Percentiles rank a stretch among this genome's conserved stretches.
Conservation (phyloP, 2,329 filamentous ascomycete species). For the Neopestalotiopsis sp. region DNA sequence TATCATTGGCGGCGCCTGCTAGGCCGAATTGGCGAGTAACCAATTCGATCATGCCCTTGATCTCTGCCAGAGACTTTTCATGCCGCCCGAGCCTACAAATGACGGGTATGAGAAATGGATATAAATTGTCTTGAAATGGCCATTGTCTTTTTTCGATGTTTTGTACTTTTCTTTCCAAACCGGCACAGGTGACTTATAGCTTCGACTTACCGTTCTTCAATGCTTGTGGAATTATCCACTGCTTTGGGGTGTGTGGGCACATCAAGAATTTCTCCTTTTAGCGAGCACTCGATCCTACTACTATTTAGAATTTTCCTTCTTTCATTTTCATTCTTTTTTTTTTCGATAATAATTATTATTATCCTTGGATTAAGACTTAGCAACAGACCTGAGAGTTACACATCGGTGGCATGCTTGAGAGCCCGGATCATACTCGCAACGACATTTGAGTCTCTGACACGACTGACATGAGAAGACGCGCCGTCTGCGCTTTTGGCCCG, state of each 20-base stretch:
- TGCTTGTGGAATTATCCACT: slow-evolving; percentile 19
- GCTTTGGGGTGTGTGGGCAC: slow-evolving; percentile 20
- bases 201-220: slow-evolving; percentile 21
- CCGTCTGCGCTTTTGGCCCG: slow-evolving; percentile 19
- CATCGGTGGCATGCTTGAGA: slow-evolving; percentile 24
- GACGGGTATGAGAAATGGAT: too few relatives aligned
- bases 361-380: not conserved
- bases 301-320: not conserved
- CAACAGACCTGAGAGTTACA: slow-evolving; percentile 20
- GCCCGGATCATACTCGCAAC: slow-evolving; percentile 24
- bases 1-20: slow-evolving; percentile 9
- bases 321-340: not conserved
- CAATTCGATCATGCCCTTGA: slow-evolving; percentile 22
- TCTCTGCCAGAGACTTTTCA: slow-evolving; percentile 22
- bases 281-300: slow-evolving; percentile 23
- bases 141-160: too few relatives aligned
- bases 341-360: too few relatives aligned
- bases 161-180: not conserved
- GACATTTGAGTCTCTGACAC: slow-evolving; percentile 24
- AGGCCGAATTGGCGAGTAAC: slow-evolving; percentile 22
- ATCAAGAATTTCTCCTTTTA: slow-evolving; percentile 22
- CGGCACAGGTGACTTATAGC: not conserved
- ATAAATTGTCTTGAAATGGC: too few relatives aligned
- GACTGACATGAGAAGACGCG: slow-evolving; percentile 25
- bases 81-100: slow-evolving; percentile 17